Evolutionary conservation across 768 basidiomycete species (phyloP).

Genomic region (Rubroboletus satanas): DNA sequence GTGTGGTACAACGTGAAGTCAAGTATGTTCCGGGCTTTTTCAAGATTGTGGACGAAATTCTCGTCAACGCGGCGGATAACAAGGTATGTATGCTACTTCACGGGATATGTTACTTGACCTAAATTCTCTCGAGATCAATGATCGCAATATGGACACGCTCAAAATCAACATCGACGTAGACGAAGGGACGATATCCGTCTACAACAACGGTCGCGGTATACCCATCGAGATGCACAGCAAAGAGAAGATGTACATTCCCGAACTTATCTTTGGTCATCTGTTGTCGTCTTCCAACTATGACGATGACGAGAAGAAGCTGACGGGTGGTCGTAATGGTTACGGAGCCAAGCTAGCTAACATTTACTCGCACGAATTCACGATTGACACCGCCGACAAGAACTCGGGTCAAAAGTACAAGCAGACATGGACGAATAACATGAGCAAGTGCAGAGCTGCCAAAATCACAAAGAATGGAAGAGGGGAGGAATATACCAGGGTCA

Average conservation of each 20-base stretch:
- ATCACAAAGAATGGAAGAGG: conserved; percentile 86
- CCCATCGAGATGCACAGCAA: conserved; percentile 93
- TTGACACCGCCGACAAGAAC: conserved; percentile 93
- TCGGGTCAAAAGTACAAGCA: conserved; percentile 89
- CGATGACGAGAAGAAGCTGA: conserved; percentile 97
- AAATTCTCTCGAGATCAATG: conserved; percentile 67
- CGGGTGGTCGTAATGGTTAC: conserved; percentile 97
- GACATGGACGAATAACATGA: conserved; percentile 93
- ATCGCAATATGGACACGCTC: conserved; percentile 84
- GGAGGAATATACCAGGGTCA: conserved; percentile 90
- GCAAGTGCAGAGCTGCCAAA: conserved; percentile 80
- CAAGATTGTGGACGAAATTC: conserved; percentile 99
- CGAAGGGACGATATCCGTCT: conserved; percentile 81
- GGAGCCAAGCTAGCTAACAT: conserved; percentile 98
- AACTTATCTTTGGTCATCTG: conserved; percentile 95
- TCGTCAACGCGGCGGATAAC: conserved; percentile 99
- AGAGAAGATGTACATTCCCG: conserved; percentile 94
- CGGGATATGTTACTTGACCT: background rate
- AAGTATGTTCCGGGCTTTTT: conserved; percentile 97
- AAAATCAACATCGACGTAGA: conserved; percentile 87
- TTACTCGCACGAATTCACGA: conserved; percentile 92
- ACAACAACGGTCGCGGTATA: conserved; percentile 94
- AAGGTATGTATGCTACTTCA: conserved; percentile 58
- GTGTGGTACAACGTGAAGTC: conserved; percentile 78
- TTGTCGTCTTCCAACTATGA: conserved; percentile 96